These are phyloP conservation scores for Rhododendron ovatum DNA, from an alignment of 148 eudicot genomes.

Conservation along the genomic window DNA sequence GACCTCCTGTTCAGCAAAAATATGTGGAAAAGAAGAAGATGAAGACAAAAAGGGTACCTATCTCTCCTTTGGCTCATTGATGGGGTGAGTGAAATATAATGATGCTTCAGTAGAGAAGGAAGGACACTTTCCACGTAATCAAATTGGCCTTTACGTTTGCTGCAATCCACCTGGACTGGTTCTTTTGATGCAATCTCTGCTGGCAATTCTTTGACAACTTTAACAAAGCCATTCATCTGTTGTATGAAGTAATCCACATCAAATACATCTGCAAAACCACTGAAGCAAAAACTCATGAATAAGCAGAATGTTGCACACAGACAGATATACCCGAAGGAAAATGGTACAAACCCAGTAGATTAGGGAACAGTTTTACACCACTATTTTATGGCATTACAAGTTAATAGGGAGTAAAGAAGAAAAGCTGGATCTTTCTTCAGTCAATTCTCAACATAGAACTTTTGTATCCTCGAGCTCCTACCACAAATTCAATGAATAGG, in stretches of 20 bases:
- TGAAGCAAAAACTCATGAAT: slow-evolving; percentile 23
- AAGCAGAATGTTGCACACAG: not conserved
- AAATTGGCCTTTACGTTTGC: slow-evolving; percentile 89
- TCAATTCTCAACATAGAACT: not conserved
- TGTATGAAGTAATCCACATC: slow-evolving; percentile 86
- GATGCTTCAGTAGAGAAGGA: slow-evolving; percentile 76
- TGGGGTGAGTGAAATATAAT: slow-evolving; percentile 86
- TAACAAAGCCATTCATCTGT: slow-evolving; percentile 66
- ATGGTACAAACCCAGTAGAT: not conserved
- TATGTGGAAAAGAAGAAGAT: not conserved
- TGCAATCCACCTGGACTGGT: slow-evolving; percentile 83
- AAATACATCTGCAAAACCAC: slow-evolving; percentile 99
- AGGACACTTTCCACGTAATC: slow-evolving; percentile 86
- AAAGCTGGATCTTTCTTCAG: not conserved
- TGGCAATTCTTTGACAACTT: slow-evolving; percentile 77
- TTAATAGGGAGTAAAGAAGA: not conserved
- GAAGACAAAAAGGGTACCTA: slow-evolving; percentile 38
- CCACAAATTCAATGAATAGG: not conserved
- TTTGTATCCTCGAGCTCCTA: not conserved
- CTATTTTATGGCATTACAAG: not conserved
- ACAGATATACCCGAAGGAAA: not conserved
- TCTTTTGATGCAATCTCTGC: slow-evolving; percentile 63
- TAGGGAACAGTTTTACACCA: not conserved
- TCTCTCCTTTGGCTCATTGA: slow-evolving; percentile 98
- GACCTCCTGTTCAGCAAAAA: not conserved